phyloP scores from a whole-genome alignment of 345 rosid species.

The Linum tenue region DNA sequence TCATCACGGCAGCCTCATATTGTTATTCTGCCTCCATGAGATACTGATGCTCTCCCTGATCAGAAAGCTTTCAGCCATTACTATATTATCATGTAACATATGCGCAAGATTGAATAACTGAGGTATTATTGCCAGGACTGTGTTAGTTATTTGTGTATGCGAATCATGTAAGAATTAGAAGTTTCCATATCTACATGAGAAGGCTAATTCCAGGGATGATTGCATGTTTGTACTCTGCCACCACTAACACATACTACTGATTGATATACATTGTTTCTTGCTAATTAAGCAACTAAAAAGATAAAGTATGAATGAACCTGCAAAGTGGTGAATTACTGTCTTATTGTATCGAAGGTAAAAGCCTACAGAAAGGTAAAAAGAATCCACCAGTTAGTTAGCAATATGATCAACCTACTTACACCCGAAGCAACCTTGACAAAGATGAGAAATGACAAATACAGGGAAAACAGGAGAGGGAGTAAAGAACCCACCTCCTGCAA shows the following conservation, averaged over 20 bases:
- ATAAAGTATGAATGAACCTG: not conserved
- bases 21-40: conserved; percentile 26
- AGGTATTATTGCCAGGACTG: not conserved
- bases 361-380: not conserved
- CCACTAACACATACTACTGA: not conserved
- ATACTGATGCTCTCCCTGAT: conserved; percentile 17
- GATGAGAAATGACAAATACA: not conserved
- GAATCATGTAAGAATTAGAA: not conserved
- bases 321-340: not conserved
- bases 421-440: not conserved
- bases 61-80: not conserved
- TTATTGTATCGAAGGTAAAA: not conserved
- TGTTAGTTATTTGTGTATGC: not conserved
- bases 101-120: not conserved
- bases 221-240: not conserved
- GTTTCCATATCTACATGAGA: not conserved
- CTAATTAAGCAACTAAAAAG: not conserved
- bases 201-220: not conserved
- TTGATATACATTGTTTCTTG: not conserved
- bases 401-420: not conserved
- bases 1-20: conserved; percentile 35
- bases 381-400: not conserved
- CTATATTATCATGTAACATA: not conserved
- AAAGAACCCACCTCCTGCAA: not conserved
- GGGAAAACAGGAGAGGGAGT: not conserved